phyloP scores from a whole-genome alignment of 176 grass and related monocot genomes.

The Carex kokanica region DNA sequence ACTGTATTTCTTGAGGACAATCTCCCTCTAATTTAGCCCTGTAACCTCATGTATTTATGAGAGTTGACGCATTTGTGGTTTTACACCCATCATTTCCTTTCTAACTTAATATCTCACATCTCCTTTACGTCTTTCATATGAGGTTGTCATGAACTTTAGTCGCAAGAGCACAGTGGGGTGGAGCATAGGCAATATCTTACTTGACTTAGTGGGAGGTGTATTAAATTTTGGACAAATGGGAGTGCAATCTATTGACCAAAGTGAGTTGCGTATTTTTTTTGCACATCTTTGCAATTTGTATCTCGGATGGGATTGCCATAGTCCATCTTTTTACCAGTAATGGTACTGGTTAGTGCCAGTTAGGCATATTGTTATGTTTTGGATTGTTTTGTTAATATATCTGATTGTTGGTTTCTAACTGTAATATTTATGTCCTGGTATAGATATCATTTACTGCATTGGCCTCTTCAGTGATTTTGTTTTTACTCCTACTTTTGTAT shows the following conservation, averaged over 20 bases:
- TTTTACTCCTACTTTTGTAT: background rate
- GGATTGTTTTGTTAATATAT: conserved; percentile 7
- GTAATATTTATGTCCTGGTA: background rate
- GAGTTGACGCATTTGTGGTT: background rate
- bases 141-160: conserved; percentile 85
- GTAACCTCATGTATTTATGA: background rate
- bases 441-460: background rate
- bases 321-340: conserved; percentile 4
- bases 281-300: background rate
- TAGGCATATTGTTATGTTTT: background rate
- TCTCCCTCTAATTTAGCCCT: background rate
- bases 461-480: background rate
- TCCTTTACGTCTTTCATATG: conserved; percentile 18
- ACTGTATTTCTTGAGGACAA: background rate
- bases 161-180: conserved; percentile 90
- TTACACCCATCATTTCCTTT: background rate
- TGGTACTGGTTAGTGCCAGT: background rate
- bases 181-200: conserved; percentile 97
- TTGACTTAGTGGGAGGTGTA: conserved; percentile 73
- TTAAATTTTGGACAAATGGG: conserved; percentile 95
- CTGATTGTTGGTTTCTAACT: background rate
- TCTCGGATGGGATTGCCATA: conserved; percentile 22
- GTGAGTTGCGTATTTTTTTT: conserved; percentile 36
- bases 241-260: conserved; percentile 88
- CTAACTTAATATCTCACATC: background rate